Evolutionary conservation across 1,284 basidiomycete species (phyloP), one percentile per base, ranked within the genome.

Genomic region (Ceratobasidium sp.): DNA sequence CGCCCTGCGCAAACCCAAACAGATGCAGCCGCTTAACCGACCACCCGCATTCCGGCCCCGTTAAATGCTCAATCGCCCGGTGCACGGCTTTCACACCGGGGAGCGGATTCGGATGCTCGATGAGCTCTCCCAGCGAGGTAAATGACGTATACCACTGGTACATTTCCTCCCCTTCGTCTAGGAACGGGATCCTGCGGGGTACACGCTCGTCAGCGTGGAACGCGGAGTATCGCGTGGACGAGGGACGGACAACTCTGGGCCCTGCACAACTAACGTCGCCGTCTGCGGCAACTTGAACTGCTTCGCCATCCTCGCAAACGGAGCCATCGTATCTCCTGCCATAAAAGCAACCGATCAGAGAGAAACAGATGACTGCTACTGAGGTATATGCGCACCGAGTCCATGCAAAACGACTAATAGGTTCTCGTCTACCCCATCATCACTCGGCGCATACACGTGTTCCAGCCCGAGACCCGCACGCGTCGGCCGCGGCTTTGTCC

Each of bases 141-240:
- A 97, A 97, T 50, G 93, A 93, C 19, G 88, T 85, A 82, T 94
- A 97, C 96, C 96, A 97, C 81, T 96, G 93, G 82, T 87, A 97
- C 0, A 92, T 89, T 59, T 90, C 85, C 60, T 78, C 78, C 9
- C 66, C 66, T 24, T 79, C 89, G 77, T 95, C 91, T 51, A 97
- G 86, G 79, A 91, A 92, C 0, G 96, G 96, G 24, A 97, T 89
- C 76, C 93, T 92, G 79, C 22, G 65, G 27, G 36, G 36, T 41
- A 41, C 6, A 41, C 6, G 36, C 11, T 11, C n/a, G 41, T 41
- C 44, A 54, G 56, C 24, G 17, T 41, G 33, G 59, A 9, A 47
- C 29, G 15, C 36, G 53, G 45, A 8, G 17, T 44, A 47, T 41
- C 36, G 14, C 22, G 72, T 27, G 62, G 51, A 60, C 45, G 17